These are phyloP conservation scores for Parathielavia appendiculata DNA, from an alignment of 495 filamentous ascomycete genomes.

Conservation along the genomic window DNA sequence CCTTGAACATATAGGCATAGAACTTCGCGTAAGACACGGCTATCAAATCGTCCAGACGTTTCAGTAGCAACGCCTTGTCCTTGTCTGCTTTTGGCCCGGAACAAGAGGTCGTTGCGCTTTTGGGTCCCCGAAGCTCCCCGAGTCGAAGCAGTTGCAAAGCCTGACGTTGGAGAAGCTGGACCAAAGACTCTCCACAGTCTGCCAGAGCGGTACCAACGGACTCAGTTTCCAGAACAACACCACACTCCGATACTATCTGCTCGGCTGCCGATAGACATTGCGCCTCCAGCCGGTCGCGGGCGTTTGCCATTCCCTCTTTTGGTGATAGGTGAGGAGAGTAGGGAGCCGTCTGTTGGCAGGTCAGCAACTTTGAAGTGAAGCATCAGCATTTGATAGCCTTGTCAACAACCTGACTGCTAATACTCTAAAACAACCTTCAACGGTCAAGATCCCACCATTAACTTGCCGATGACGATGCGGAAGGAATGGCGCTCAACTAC, in stretches of 20 bases:
- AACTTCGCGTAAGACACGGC: constrained; percentile 52
- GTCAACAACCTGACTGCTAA: not conserved
- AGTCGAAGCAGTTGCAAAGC: constrained; percentile 24
- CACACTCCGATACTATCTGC: constrained; percentile 31
- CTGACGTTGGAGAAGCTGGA: constrained; percentile 37
- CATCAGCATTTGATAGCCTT: not conserved
- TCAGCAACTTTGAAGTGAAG: not conserved
- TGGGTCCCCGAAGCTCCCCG: not conserved
- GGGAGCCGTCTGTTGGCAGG: not conserved
- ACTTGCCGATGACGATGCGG: too few species aligned
- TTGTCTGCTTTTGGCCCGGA: not conserved
- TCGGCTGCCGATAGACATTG: constrained; percentile 21
- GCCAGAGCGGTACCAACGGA: constrained; percentile 16
- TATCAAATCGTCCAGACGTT: constrained; percentile 44
- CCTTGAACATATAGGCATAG: constrained; percentile 68
- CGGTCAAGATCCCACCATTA: not conserved
- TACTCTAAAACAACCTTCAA: not conserved
- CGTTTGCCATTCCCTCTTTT: not conserved
- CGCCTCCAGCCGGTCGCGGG: constrained; percentile 1
- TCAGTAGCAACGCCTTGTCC: constrained; percentile 15
- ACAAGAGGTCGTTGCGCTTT: not conserved
- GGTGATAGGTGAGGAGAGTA: not conserved
- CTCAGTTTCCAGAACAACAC: constrained; percentile 11
- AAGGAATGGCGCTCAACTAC: too few species aligned
- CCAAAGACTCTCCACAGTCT: constrained; percentile 35